These are phyloP conservation scores for Rubroboletus pulcherrimus DNA, from an alignment of 768 basidiomycete genomes.

Conservation along the genomic window DNA sequence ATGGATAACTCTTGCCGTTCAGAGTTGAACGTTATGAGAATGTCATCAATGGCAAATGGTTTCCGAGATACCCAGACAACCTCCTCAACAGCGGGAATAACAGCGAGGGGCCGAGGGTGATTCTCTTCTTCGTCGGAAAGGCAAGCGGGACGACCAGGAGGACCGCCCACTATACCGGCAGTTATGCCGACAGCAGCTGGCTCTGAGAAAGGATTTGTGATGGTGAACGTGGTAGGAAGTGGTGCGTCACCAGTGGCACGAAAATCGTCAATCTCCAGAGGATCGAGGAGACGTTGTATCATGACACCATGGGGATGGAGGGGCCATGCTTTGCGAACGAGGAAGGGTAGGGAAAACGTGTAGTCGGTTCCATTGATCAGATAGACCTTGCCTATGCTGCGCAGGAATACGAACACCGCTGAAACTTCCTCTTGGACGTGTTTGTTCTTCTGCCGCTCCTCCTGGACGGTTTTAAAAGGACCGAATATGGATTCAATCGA, in stretches of 20 bases:
- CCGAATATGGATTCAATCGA: conserved; percentile 34
- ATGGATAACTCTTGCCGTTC: conserved; percentile 53
- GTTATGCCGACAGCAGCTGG: conserved; percentile 69
- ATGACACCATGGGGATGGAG: conserved; percentile 74
- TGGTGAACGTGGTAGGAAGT: conserved; percentile 77
- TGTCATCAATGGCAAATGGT: conserved; percentile 40
- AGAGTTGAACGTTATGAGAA: conserved; percentile 57
- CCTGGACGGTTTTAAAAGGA: conserved; percentile 39
- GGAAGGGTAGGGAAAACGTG: conserved; percentile 77
- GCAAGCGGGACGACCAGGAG: conserved; percentile 28
- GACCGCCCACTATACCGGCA: conserved; percentile 50
- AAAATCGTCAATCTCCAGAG: conserved; percentile 62
- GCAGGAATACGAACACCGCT: conserved; percentile 74
- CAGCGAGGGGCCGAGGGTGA: conserved; percentile 45
- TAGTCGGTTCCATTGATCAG: conserved; percentile 69
- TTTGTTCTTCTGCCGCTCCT: conserved; percentile 39
- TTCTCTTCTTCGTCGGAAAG: conserved; percentile 57
- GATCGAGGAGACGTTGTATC: conserved; percentile 70
- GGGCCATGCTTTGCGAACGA: conserved; percentile 77
- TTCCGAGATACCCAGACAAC: conserved; percentile 57
- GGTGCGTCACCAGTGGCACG: conserved; percentile 60
- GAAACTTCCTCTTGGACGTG: conserved; percentile 39
- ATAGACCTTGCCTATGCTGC: conserved; percentile 70
- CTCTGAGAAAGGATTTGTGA: conserved; percentile 75
- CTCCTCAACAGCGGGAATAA: conserved; percentile 61